A percentile compares a stretch with the other conserved stretches of the same genome.
phyloP scores from a whole-genome alignment of 352 stramenopile genomes.

The Phytophthora pseudosyringae region DNA sequence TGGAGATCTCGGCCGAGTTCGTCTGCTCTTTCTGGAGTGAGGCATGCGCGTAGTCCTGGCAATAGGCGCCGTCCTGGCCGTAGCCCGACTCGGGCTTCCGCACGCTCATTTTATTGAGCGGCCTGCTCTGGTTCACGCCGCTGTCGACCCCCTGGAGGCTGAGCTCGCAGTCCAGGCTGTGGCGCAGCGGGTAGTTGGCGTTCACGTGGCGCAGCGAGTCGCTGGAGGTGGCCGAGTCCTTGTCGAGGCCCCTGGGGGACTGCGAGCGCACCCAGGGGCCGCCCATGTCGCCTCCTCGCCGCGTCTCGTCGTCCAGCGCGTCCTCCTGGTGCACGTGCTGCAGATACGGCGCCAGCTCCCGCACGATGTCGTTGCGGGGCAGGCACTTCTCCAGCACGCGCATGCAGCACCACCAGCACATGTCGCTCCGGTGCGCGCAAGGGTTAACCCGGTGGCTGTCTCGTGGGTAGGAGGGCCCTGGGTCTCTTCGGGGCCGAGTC shows the following conservation, averaged over 20 bases:
- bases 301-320: slow-evolving; percentile 60
- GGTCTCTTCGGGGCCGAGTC: too few relatives aligned
- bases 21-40: slow-evolving; percentile 31
- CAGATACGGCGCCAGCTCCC: slow-evolving; percentile 84
- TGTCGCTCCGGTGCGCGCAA: not conserved
- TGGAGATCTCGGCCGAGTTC: slow-evolving; percentile 22
- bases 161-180: slow-evolving; percentile 45
- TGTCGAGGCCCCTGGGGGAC: slow-evolving; percentile 63
- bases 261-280: slow-evolving; percentile 56
- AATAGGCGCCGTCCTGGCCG: slow-evolving; percentile 10
- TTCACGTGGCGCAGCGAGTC: slow-evolving; percentile 67
- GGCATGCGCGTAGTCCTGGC: slow-evolving; percentile 21
- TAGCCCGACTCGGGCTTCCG: slow-evolving; percentile 27
- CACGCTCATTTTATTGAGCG: slow-evolving; percentile 37
- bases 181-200: slow-evolving; percentile 40
- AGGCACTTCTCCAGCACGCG: slow-evolving; percentile 86
- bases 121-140: slow-evolving; percentile 7
- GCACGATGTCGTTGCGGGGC: slow-evolving; percentile 88
- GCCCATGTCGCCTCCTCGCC: slow-evolving; percentile 39
- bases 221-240: slow-evolving; percentile 63
- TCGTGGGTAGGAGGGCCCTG: too few relatives aligned
- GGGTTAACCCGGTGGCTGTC: too few relatives aligned
- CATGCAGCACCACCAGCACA: slow-evolving; percentile 92
- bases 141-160: slow-evolving; percentile 31
- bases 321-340: slow-evolving; percentile 87